Base-by-base conservation (phyloP, 2,329 filamentous ascomycete genomes). In the Sporothrix pseudoabietina region DNA sequence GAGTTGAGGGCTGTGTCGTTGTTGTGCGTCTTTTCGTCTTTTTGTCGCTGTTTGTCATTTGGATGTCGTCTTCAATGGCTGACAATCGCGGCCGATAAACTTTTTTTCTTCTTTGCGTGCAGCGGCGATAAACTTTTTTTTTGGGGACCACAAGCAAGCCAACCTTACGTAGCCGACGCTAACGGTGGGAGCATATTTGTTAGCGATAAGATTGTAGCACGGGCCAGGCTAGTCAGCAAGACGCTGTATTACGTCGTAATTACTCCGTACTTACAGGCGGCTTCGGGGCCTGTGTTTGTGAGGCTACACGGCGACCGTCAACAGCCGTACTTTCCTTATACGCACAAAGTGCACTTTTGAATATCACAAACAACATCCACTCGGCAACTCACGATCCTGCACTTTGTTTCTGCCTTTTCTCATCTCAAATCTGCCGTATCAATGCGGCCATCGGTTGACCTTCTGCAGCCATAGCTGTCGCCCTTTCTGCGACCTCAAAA, bases 41-140 rank as follows among this genome's bases (percentile, higher is more conserved):
- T 12, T 5, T 26, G 14, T 32, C 26, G 63, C 35, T 35, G 14
- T 47, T 47, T 26, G 61, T 44, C 32, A 8, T 44, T 44, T 68
- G 35, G 26, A 2, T 26, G 26, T 8, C 39, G 22, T 47, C 65
- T 39, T 71, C 32, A 54, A 52, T 9, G 32, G 26, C 41, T 22
- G 26, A 39, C n/a, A 68, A 59, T 47, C 47, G 41, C 41, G 44
- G 9, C 19, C 41, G 55, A 74, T 57, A 72, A 66, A 69, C 70
- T 69, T 74, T 73, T 73, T 73, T 66, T 26, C 26, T 59, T 30
- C 12, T 9, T 26, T 41, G 32, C 4, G n/a, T 66, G 61, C 22
- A 30, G 61, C 49, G 35, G 71, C 72, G 72, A 70, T 70, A 71
- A 73, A 73, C 66, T 71, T 73, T 73, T 71, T 71, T 65, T 63